Percentiles rank a stretch among this genome's conserved stretches.
Evolutionary conservation across 129 eudicot species (phyloP).

Genomic region (Glebionis coronaria): DNA sequence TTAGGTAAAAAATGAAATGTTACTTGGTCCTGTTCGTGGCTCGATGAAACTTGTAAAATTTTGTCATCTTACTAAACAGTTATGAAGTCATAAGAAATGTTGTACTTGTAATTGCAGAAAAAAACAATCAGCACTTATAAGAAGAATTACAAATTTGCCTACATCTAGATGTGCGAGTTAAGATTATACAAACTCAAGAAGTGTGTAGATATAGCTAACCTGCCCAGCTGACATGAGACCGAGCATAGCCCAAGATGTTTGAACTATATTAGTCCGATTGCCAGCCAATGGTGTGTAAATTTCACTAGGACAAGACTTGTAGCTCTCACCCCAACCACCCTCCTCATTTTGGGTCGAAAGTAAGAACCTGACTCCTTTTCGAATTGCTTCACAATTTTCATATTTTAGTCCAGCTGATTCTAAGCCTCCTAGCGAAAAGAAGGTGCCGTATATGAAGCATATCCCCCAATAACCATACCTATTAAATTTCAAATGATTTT

Average conservation of each 20-base stretch:
- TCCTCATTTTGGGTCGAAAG: slow-evolving; percentile 31
- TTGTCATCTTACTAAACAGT: too few species aligned
- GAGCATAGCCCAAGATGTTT: slow-evolving; percentile 28
- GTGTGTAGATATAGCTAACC: too few species aligned
- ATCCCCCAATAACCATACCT: slow-evolving; percentile 73
- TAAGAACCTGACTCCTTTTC: slow-evolving; percentile 31
- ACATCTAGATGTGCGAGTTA: too few species aligned
- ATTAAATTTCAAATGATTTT: neutral
- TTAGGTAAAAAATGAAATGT: too few species aligned
- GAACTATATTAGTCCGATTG: slow-evolving; percentile 46
- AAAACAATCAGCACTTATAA: too few species aligned
- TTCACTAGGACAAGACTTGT: slow-evolving; percentile 55
- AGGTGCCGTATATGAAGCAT: slow-evolving; percentile 65
- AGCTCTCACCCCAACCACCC: slow-evolving; percentile 79
- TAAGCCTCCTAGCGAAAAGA: slow-evolving; percentile 47
- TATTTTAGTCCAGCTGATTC: slow-evolving; percentile 24
- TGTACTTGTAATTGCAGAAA: too few species aligned
- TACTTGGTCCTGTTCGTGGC: too few species aligned
- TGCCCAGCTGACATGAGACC: slow-evolving; percentile 3
- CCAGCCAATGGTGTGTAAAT: slow-evolving; percentile 48
- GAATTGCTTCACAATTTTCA: slow-evolving; percentile 43
- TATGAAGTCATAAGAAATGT: too few species aligned
- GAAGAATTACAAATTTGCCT: too few species aligned
- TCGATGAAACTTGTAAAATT: too few species aligned
- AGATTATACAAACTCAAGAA: too few species aligned